Base-by-base conservation (phyloP, 2,329 filamentous ascomycete genomes). In the Neurospora crassa region DNA sequence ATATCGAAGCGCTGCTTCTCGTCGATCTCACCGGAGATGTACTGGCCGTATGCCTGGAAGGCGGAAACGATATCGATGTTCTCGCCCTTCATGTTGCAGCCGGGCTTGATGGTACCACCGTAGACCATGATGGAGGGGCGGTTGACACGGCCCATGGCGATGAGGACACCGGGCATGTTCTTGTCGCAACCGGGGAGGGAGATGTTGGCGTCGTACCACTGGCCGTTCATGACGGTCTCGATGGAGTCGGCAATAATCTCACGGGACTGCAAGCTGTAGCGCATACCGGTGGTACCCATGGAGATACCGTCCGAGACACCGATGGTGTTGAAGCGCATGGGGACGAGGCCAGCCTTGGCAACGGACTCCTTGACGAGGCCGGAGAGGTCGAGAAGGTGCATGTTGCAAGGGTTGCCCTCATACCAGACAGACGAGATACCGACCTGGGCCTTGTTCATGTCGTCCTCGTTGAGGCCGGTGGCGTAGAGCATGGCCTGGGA, bases 401-500 rank as follows among this genome's bases (percentile, higher is more conserved):
- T 99, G 84, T 99, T 99, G 86, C 96, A 99, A 37, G 96, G 96
- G 84, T 99, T 99, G 71, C 96, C 96, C 77, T 93, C 91, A 83
- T 95, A 97, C 96, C 96, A 99, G 73, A 98, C 94, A 6, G 94
- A 97, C 59, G 95, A 97, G 80, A 99, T 98, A 76, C 96, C 96
- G 76, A 99, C 91, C 85, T 99, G 96, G 37, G 96, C 92, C 85
- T 98, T 99, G 84, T 91, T 91, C 90, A 98, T 92, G 82, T 97
- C 94, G 71, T 87, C 87, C 79, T 97, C 92, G 59, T 84, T 89
- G 78, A 99, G 85, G 70, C 96, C 96, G 1, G 95, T 97, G 76
- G 93, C 96, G 85, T 97, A 99, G 71, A 99, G 87, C 96, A 99
- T 99, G 75, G 96, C 96, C 85, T 99, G 96, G 59, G 96, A 98